Evolutionary conservation across 2,329 filamentous ascomycete genomes (phyloP).

Genomic region (Colletotrichum graminicola): DNA sequence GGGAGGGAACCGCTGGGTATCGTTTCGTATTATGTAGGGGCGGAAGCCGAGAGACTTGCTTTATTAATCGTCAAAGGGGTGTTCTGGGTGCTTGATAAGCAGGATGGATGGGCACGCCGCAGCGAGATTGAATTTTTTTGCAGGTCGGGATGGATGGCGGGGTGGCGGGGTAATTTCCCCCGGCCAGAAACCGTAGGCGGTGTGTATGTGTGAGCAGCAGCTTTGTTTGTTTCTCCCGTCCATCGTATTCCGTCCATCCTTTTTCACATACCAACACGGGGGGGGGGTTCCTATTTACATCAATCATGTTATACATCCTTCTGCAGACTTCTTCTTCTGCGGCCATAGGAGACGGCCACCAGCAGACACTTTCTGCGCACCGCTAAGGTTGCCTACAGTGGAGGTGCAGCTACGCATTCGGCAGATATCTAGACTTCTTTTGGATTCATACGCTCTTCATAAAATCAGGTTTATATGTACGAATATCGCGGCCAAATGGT

Average conservation of each 20-base stretch:
- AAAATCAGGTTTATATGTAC: too few species aligned
- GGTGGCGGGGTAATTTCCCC: conserved; percentile 38
- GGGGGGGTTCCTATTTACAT: too few species aligned
- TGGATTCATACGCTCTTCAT: background rate
- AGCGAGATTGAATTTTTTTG: conserved; percentile 33
- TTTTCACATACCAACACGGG: background rate
- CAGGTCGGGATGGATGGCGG: conserved; percentile 38
- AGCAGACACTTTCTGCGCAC: too few species aligned
- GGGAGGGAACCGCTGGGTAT: conserved; percentile 9
- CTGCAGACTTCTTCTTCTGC: too few species aligned
- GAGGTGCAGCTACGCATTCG: background rate
- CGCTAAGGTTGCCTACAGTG: background rate
- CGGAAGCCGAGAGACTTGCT: conserved; percentile 3
- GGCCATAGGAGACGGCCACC: background rate
- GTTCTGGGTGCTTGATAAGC: conserved; percentile 41
- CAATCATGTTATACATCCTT: too few species aligned
- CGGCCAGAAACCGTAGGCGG: conserved; percentile 33
- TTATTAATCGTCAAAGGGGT: conserved; percentile 37
- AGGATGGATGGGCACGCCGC: conserved; percentile 8
- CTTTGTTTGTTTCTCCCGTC: too few species aligned
- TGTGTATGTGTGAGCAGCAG: background rate
- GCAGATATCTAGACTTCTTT: background rate
- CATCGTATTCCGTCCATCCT: background rate
- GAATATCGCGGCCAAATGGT: background rate
- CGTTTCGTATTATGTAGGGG: conserved; percentile 13